These are phyloP conservation scores for Ascochyta fabae DNA, from an alignment of 2,329 filamentous ascomycete species.

Conservation along the genomic window DNA sequence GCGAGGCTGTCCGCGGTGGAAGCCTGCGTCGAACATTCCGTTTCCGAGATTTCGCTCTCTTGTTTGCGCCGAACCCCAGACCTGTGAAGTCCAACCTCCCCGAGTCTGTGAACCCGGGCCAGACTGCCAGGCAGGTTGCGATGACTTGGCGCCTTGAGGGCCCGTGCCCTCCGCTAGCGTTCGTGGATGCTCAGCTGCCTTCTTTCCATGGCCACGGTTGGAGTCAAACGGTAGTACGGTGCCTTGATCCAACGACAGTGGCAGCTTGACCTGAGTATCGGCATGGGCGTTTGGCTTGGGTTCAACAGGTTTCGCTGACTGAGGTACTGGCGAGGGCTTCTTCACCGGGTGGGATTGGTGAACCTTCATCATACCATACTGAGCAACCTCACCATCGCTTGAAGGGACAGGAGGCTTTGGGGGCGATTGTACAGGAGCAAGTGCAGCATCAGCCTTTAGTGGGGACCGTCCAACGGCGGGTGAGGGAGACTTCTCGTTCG, in stretches of 20 bases:
- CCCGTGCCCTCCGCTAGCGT: slow-evolving; percentile 20
- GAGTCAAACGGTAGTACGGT: slow-evolving; percentile 26
- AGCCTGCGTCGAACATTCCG: slow-evolving; percentile 73
- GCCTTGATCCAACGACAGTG: slow-evolving; percentile 27
- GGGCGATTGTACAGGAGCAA: slow-evolving; percentile 51
- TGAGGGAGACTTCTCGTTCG: slow-evolving; percentile 49
- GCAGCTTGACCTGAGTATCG: slow-evolving; percentile 27
- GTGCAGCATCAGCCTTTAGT: slow-evolving; percentile 54
- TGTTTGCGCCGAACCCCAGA: slow-evolving; percentile 74
- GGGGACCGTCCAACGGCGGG: slow-evolving; percentile 41
- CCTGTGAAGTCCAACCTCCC: slow-evolving; percentile 56
- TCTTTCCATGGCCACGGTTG: slow-evolving; percentile 28
- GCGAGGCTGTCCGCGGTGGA: slow-evolving; percentile 58
- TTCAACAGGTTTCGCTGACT: slow-evolving; percentile 23
- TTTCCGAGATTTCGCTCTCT: slow-evolving; percentile 77
- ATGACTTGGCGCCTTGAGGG: slow-evolving; percentile 29
- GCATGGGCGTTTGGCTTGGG: slow-evolving; percentile 29
- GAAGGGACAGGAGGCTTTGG: slow-evolving; percentile 66
- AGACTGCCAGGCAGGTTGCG: slow-evolving; percentile 38
- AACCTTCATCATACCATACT: slow-evolving; percentile 69
- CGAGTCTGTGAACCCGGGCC: slow-evolving; percentile 34
- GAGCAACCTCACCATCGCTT: slow-evolving; percentile 63
- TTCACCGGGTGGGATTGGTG: slow-evolving; percentile 62
- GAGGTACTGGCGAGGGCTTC: slow-evolving; percentile 30
- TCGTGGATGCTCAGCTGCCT: slow-evolving; percentile 26